Evolutionary conservation across 305 asterid genomes (phyloP).

Genomic region (Withania somnifera): DNA sequence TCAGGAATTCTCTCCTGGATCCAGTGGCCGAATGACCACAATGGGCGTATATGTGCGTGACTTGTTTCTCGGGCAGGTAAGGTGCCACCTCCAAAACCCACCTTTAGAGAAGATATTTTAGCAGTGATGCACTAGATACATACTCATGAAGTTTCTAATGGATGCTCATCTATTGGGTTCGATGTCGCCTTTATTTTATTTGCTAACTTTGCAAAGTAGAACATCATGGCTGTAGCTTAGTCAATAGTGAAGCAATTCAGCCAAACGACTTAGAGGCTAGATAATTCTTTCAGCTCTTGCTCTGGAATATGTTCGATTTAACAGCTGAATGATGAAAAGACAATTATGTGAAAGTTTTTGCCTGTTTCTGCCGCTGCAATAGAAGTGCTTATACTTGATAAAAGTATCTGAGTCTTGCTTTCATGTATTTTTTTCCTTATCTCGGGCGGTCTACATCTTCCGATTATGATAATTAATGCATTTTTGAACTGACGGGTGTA

Average conservation of each 20-base stretch:
- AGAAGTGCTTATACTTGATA: neutral
- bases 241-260: neutral
- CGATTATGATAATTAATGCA: neutral
- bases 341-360: neutral
- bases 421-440: neutral
- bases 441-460: neutral
- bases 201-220: neutral
- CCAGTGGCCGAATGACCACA: conserved; percentile 78
- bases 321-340: neutral
- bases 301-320: neutral
- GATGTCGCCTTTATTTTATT: neutral
- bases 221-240: neutral
- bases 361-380: neutral
- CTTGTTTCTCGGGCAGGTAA: conserved; percentile 94
- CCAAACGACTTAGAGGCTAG: neutral
- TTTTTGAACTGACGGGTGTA: neutral
- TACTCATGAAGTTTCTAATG: neutral
- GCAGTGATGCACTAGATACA: neutral
- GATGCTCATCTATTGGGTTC: neutral
- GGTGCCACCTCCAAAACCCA: conserved; percentile 13
- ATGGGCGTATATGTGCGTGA: conserved; percentile 95
- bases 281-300: neutral
- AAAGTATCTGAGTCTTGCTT: neutral
- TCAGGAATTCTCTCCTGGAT: conserved; percentile 96
- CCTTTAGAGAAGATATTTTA: neutral